Percentiles rank a stretch among this genome's conserved stretches.
Conservation (phyloP, 306 rosid genomes). For the Castanea crenata region DNA sequence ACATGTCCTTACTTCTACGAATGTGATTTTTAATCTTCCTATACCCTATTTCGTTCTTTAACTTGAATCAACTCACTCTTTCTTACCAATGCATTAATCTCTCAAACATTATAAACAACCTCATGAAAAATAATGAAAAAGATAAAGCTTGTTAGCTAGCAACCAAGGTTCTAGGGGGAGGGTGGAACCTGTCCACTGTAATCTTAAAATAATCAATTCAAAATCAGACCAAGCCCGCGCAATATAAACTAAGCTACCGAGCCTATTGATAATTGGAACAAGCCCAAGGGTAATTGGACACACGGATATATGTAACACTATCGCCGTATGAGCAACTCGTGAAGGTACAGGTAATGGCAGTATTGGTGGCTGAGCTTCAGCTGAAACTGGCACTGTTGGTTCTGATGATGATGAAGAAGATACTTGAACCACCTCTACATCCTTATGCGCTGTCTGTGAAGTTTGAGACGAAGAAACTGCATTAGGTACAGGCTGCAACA, state of each 20-base stretch:
- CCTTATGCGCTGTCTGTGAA: constrained; percentile 59
- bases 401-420: constrained; percentile 49
- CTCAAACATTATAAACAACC: neutral
- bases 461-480: constrained; percentile 49
- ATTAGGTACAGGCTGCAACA: constrained; percentile 64
- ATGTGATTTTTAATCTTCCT: no score
- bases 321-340: constrained; percentile 49
- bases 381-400: constrained; percentile 35
- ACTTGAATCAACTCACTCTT: no score
- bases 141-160: neutral
- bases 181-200: neutral
- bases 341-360: constrained; percentile 73
- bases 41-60: no score
- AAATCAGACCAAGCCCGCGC: neutral
- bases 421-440: constrained; percentile 77
- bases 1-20: neutral
- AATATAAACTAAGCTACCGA: neutral
- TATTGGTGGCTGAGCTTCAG: constrained; percentile 75
- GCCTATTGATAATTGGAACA: neutral
- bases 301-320: neutral
- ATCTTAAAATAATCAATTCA: neutral
- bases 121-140: neutral
- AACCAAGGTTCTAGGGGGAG: neutral
- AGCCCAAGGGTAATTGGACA: neutral
- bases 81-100: no score